phyloP scores from a whole-genome alignment of 2,329 filamentous ascomycete genomes.

The Cadophora luteo-olivacea region DNA sequence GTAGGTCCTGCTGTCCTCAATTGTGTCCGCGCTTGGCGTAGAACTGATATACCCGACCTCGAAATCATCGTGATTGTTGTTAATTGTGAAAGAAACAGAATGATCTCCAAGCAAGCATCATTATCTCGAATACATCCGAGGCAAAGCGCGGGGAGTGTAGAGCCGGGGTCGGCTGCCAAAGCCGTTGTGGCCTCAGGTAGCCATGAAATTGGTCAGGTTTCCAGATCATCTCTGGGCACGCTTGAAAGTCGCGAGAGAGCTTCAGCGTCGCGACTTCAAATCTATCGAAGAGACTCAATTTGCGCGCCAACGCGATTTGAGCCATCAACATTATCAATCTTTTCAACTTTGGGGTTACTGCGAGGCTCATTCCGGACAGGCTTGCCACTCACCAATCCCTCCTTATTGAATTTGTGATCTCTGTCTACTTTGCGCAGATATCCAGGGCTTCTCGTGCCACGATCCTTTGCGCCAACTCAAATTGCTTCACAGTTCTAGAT shows the following conservation, averaged over 20 bases:
- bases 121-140: constrained; percentile 26
- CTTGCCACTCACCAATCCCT: background rate
- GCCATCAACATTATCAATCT: constrained; percentile 28
- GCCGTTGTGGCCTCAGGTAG: constrained; percentile 15
- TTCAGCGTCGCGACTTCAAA: constrained; percentile 29
- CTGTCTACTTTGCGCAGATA: constrained; percentile 20
- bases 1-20: constrained; percentile 49
- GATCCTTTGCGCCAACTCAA: constrained; percentile 42
- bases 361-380: constrained; percentile 9
- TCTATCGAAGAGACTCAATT: constrained; percentile 28
- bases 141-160: constrained; percentile 24
- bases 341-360: constrained; percentile 3
- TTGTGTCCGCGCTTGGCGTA: constrained; percentile 47
- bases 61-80: constrained; percentile 43
- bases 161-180: background rate
- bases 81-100: constrained; percentile 16
- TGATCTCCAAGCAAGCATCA: constrained; percentile 19
- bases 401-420: background rate
- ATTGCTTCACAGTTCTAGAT: constrained; percentile 30
- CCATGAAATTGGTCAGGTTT: background rate
- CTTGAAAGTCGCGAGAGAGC: constrained; percentile 9
- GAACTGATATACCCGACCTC: constrained; percentile 37
- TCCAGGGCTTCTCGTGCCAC: constrained; percentile 12
- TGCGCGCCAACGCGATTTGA: constrained; percentile 31
- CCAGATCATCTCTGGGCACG: constrained; percentile 4